Conservation (phyloP, 2,329 filamentous ascomycete species). For the Hymenoscyphus fraxineus region DNA sequence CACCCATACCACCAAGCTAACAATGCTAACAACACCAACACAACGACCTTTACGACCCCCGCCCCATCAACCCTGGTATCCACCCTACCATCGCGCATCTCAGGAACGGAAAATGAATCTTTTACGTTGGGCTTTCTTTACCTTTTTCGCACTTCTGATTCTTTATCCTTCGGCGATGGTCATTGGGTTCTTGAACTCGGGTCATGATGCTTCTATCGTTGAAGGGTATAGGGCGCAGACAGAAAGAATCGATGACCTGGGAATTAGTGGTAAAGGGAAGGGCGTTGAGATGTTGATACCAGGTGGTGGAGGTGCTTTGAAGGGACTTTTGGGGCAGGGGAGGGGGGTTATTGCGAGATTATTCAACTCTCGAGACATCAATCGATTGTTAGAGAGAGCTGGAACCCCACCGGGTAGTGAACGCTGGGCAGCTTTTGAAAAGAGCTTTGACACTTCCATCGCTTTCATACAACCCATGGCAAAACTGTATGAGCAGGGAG, state of each 20-base stretch:
- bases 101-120: background rate
- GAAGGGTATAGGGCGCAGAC: background rate
- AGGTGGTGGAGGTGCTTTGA: background rate
- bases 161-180: background rate
- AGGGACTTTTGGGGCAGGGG: background rate
- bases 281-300: background rate
- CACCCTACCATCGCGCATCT: background rate
- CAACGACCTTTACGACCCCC: background rate
- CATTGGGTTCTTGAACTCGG: background rate
- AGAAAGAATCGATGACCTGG: too few species aligned
- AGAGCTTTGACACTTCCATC: background rate
- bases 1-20: background rate
- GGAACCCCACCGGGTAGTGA: background rate
- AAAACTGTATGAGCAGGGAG: background rate
- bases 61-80: background rate
- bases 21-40: background rate
- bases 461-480: background rate
- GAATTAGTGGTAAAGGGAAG: background rate
- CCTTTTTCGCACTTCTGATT: background rate
- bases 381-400: background rate
- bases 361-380: background rate
- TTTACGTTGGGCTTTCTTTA: background rate
- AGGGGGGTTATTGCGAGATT: background rate
- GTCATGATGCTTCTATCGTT: background rate
- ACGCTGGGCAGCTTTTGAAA: background rate